Base-by-base conservation (phyloP, 257 asterid species). In the Scutellaria barbata region DNA sequence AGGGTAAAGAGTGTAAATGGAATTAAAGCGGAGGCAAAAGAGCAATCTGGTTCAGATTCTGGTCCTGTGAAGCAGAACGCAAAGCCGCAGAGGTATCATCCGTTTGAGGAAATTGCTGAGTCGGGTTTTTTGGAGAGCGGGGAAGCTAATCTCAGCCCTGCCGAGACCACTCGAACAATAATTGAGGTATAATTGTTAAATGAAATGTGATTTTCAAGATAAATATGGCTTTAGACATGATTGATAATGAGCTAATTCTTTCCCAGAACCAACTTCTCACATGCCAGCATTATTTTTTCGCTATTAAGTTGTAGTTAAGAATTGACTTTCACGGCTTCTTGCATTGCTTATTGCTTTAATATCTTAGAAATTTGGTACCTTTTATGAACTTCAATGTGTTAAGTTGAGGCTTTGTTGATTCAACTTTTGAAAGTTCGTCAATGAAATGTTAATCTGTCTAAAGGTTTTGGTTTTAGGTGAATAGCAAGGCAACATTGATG, bases 21-120 rank as follows among this genome's bases (percentile, higher is more conserved):
- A 74, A 86, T 92, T 59, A 85, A 84, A 59, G 98, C 97, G 35
- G 68, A 84, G 42, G 84, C 88, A 0, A 86, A 82, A 45, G 90
- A 81, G 62, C 81, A 78, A 70, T 67, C 89, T 5, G 74, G 87
- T 73, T 81, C 96, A 10, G 84, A 80, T 75, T 87, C 90, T 6
- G 99, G 88, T 60, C 90, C 89, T 5, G 81, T 86, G 75, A 88
- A 86, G 84, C 97, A 74, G 82, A 89, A 85, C 72, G 88, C 90
- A 7, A 94, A 94, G 89, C 93, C 98, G 16, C 94, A 87, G 86
- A 86, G 96, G 81, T 95, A 92, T 77, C 99, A 95, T 82, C 99
- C 98, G 8, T 95, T 59, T 65, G 99, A 95, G 88, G 99, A 95
- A 20, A 83, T 95, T 85, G 73, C 85, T 25, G 95, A 89, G 14